Base-by-base conservation (phyloP, 345 rosid genomes). In the Populus nigra region DNA sequence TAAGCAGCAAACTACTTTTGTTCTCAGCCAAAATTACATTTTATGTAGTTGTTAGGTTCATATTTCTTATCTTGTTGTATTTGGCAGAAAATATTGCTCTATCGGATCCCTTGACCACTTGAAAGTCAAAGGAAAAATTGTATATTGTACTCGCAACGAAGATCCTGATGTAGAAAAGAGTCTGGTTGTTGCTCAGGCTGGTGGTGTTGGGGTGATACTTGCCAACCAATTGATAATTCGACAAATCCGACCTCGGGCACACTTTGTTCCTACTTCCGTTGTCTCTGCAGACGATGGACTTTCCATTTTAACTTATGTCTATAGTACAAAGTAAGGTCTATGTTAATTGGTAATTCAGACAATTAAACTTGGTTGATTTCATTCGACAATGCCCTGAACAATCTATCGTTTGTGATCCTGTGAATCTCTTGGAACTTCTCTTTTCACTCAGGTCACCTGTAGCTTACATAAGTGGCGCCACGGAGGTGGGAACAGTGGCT, bases 131-230 rank as follows among this genome's bases (percentile, higher is more conserved):
- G 83, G 80, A 10, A 81, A 72, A 17, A 72, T 73, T 33, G 77
- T 81, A 53, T 53, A 72, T 13, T 81, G 83, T 62, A 22, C 33
- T 41, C 45, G 74, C 0, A 76, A 53, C 18, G 5, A 50, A 4
- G 16, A 0, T 1, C 0, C 15, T 31, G 31, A 12, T 73, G 1
- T 65, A 77, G 35, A 77, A 73, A 66, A 66, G 35, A 63, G 77
- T 71, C 68, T 22, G n/a, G 72, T 10, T 9, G 80, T 71, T 61
- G 23, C 65, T 7, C 29, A 57, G 7, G 78, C 84, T 13, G 81
- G 84, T 59, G 84, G 77, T 5, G 35, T 69, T 35, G 84, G 77
- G 13, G 22, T 77, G 78, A 73, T 81, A 17, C 71, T 81, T 13
- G 81, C 75, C 5, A n/a, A 45, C 35, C 31, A 29, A 15, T 63